Evolutionary conservation across 176 grass and related monocot genomes (phyloP), one percentile per base, ranked within the genome.

Genomic region (Rhynchospora pubera): DNA sequence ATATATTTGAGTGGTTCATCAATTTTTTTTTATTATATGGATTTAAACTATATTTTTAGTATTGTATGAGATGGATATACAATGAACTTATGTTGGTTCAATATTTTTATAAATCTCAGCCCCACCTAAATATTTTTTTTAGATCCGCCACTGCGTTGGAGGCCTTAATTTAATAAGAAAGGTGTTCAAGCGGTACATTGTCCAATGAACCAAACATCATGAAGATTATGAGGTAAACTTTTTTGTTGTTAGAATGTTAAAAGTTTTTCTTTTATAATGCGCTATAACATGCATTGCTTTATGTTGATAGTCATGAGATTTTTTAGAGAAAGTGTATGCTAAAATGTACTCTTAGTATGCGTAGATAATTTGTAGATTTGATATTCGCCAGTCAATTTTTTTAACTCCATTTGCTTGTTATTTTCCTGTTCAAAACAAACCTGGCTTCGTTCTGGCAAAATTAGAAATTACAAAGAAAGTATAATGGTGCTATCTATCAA

Each of bases 191-290:
- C 83, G 87, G 47, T 91, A 89, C 64, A 93, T 98, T 84, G 82
- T 98, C 79, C 85, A 90, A 77, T 83, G 90, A 73, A 91, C 94
- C 82, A 98, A 98, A 85, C 52, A 88, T 24, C 95, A 92, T 79
- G 90, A 93, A 83, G 62, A 85, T 79, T 98, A 93, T 82, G 86
- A 93, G 92, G 95, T 98, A 63, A 86, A 79, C 86, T 75, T 66
- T 61, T 28, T 57, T 59, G 46, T 65, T 63, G 48, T 39, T 7
- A 51, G 61, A 79, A 79, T 63, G 12, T 50, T 61, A 19, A 56
- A 34, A 9, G 28, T 55, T 52, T 30, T 14, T 15, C 58, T 32
- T 79, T 32, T 48, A 73, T n/a, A n/a, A n/a, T n/a, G 34, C 45
- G n/a, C 44, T 77, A 15, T 81, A 46, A 81, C 80, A 68, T 88